A percentile compares a stretch with the other conserved stretches of the same genome.
Conservation (phyloP, 1,139 yeast species). For the Protomyces gravidus region DNA sequence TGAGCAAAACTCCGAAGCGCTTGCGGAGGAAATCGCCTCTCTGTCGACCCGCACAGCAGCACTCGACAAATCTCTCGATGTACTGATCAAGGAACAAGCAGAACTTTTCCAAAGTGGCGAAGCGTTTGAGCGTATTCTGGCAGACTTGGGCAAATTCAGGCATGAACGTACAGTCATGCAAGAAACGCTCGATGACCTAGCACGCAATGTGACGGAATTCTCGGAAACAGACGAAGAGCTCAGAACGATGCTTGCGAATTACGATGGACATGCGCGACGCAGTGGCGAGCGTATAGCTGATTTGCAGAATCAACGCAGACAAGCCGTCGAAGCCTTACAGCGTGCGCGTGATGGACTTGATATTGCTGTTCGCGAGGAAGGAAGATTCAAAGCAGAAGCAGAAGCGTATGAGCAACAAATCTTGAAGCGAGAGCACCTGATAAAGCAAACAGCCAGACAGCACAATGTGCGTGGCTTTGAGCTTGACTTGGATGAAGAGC, state of each 20-base stretch:
- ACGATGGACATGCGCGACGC: conserved; percentile 48
- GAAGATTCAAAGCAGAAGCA: conserved; percentile 53
- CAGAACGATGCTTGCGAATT: conserved; percentile 51
- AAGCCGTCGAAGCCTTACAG: conserved; percentile 34
- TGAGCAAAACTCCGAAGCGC: conserved; percentile 47
- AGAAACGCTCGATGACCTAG: conserved; percentile 28
- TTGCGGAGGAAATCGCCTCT: conserved; percentile 47
- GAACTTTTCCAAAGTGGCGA: conserved; percentile 70
- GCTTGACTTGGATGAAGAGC: conserved; percentile 30
- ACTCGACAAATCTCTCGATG: conserved; percentile 51
- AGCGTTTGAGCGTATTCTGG: conserved; percentile 68
- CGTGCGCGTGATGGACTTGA: conserved; percentile 44
- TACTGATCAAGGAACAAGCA: conserved; percentile 57
- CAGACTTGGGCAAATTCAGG: conserved; percentile 56
- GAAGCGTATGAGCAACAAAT: conserved; percentile 42
- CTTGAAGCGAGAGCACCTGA: conserved; percentile 35
- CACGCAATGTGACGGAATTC: conserved; percentile 34
- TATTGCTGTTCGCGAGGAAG: conserved; percentile 51
- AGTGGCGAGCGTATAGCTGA: conserved; percentile 38
- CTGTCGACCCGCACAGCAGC: conserved; percentile 51
- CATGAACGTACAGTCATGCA: conserved; percentile 43
- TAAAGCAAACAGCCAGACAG: conserved; percentile 29
- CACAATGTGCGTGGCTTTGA: conserved; percentile 33
- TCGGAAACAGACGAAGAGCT: conserved; percentile 52
- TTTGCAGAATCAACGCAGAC: conserved; percentile 33